Conservation (phyloP, 345 rosid species). For the Citrus maxima region DNA sequence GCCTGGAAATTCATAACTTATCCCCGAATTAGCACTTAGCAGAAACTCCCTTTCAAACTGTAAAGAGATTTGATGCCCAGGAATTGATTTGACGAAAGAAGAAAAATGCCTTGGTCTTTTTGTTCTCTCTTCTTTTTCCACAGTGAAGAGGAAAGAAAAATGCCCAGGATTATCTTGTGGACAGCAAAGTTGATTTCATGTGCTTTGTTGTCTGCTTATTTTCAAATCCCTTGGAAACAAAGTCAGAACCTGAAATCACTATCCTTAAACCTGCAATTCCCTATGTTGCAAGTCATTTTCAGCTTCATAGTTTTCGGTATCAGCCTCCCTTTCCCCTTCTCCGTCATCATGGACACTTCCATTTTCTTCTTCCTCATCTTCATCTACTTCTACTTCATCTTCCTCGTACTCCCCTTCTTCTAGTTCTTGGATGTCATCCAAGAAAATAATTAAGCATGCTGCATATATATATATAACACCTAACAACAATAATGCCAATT, state of each 20-base stretch:
- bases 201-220: background rate
- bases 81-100: background rate
- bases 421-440: conserved; percentile 35
- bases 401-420: conserved; percentile 20
- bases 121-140: background rate
- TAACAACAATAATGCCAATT: no score
- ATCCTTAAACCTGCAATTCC: background rate
- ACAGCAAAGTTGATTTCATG: conserved; percentile 2
- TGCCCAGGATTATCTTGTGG: background rate
- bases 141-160: background rate
- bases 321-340: background rate
- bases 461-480: no score
- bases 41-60: background rate
- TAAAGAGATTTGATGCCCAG: background rate
- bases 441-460: no score
- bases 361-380: conserved; percentile 10
- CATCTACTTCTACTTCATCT: conserved; percentile 24
- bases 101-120: background rate
- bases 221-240: background rate
- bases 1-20: no score
- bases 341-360: background rate
- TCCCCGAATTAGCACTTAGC: no score
- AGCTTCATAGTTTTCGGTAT: background rate
- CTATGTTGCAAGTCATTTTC: background rate
- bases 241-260: background rate